Base-by-base conservation (phyloP, 1,284 basidiomycete genomes). In the Schizophyllum amplum region DNA sequence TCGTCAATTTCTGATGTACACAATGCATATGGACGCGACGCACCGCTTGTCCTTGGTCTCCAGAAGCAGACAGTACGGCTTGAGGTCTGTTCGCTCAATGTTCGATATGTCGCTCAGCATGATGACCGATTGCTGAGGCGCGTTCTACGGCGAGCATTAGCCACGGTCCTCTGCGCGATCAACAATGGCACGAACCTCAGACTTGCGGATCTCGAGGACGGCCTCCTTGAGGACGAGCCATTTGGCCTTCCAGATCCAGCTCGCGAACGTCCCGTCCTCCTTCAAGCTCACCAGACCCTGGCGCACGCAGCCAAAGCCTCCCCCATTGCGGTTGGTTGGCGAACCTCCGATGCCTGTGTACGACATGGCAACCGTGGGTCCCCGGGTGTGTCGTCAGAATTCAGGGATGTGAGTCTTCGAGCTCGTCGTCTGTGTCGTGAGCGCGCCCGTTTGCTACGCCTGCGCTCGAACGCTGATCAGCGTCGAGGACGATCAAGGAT, bases 221-320 rank as follows among this genome's bases (percentile, higher is more conserved):
- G 86, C 81, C 60, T 94, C 92, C 64, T 86, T 90, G 59, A 98
- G 76, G 4, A 95, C 81, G 51, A 98, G 76, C 90, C 90, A 98
- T 67, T 92, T 89, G 67, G 91, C 86, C 69, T 88, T 86, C 89
- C 96, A 98, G 57, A 98, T 81, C 82, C 92, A 95, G 62, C 90
- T 92, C 15, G 92, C 83, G 62, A 97, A 82, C 0, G 68, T 68
- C 11, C 91, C 88, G 58, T 95, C 92, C 69, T 95, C 94, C 76
- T 96, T 96, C 62, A 95, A 76, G 66, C 79, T 87, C 47, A 90
- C 91, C 22, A 74, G 72, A 4, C 93, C 94, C 56, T 75, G 76
- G 54, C 88, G 73, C 25, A 93, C 75, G 56, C 66, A 68, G 46
- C 51, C 57, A n/a, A 68, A 66, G 49, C 69, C 59, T 23, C 73